phyloP scores from a whole-genome alignment of 495 filamentous ascomycete species.

The Pseudoneurospora amorphoporcata region DNA sequence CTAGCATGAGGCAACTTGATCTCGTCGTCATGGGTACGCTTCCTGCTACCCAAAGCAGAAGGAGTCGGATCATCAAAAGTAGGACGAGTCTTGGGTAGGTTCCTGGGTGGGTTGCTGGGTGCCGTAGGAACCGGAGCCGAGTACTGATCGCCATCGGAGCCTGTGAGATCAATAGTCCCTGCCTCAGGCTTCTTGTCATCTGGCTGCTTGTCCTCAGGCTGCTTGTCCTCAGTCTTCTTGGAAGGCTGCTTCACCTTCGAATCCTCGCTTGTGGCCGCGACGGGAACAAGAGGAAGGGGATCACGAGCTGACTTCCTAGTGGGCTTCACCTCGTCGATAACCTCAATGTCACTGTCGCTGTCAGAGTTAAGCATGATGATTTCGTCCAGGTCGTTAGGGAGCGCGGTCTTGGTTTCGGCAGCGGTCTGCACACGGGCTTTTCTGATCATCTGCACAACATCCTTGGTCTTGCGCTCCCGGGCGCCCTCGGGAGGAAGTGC shows the following conservation, averaged over 20 bases:
- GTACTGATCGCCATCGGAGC: neutral
- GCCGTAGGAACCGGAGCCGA: neutral
- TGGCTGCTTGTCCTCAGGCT: neutral
- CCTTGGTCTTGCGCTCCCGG: slow-evolving; percentile 54
- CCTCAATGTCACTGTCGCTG: slow-evolving; percentile 32
- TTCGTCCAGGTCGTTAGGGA: slow-evolving; percentile 51
- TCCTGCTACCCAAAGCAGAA: slow-evolving; percentile 33
- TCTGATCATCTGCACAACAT: slow-evolving; percentile 78
- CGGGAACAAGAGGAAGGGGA: neutral
- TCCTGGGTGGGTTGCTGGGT: slow-evolving; percentile 6
- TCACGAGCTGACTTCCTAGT: neutral
- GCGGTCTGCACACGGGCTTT: slow-evolving; percentile 57
- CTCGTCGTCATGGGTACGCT: slow-evolving; percentile 61
- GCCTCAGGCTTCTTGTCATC: neutral
- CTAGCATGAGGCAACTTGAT: slow-evolving; percentile 42
- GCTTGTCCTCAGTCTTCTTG: neutral
- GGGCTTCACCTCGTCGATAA: neutral
- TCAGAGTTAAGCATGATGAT: slow-evolving; percentile 73
- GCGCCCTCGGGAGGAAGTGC: slow-evolving; percentile 62
- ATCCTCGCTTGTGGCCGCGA: slow-evolving; percentile 1
- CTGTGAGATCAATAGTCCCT: slow-evolving; percentile 16
- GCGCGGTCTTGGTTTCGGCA: slow-evolving; percentile 39
- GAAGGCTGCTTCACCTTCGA: neutral
- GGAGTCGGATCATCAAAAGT: slow-evolving; percentile 6
- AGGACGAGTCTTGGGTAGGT: neutral